Percentiles rank a stretch among this genome's conserved stretches.
Conservation (phyloP, 768 basidiomycete genomes). For the Lentinula sp. region DNA sequence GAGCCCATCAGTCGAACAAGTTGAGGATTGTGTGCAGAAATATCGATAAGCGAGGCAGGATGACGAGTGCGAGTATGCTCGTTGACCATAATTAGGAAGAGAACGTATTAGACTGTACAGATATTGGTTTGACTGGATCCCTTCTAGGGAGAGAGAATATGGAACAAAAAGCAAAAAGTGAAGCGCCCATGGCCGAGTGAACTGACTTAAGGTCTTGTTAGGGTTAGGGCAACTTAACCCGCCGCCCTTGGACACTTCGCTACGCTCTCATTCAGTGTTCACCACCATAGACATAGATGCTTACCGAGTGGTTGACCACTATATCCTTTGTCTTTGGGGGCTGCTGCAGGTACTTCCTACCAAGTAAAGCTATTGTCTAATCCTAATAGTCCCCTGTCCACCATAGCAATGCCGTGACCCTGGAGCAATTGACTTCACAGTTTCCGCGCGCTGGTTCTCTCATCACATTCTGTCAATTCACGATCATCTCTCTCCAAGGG, state of each 20-base stretch:
- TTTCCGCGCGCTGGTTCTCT: constrained; percentile 73
- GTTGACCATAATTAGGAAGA: constrained; percentile 5
- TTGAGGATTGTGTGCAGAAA: constrained; percentile 70
- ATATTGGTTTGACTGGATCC: constrained; percentile 6
- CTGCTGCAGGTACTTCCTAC: constrained; percentile 60
- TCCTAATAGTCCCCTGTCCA: not conserved
- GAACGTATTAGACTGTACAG: constrained; percentile 6
- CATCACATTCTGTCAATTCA: constrained; percentile 84
- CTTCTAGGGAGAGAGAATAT: constrained; percentile 8
- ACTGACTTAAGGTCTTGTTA: not conserved
- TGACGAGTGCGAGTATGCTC: constrained; percentile 27
- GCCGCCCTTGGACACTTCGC: not conserved
- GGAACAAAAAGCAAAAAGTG: not conserved
- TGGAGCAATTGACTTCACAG: constrained; percentile 65
- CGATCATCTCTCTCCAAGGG: constrained; percentile 68
- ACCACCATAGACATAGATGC: not conserved
- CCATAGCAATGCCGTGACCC: constrained; percentile 68
- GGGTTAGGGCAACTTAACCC: not conserved
- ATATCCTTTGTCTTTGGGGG: constrained; percentile 82
- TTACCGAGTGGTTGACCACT: constrained; percentile 49
- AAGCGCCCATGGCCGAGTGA: not conserved
- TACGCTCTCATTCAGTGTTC: not conserved
- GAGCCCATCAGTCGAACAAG: constrained; percentile 75
- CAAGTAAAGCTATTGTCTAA: not conserved
- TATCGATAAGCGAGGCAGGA: constrained; percentile 79